phyloP scores from a whole-genome alignment of 352 stramenopile genomes.

The Peronospora belbahrii region DNA sequence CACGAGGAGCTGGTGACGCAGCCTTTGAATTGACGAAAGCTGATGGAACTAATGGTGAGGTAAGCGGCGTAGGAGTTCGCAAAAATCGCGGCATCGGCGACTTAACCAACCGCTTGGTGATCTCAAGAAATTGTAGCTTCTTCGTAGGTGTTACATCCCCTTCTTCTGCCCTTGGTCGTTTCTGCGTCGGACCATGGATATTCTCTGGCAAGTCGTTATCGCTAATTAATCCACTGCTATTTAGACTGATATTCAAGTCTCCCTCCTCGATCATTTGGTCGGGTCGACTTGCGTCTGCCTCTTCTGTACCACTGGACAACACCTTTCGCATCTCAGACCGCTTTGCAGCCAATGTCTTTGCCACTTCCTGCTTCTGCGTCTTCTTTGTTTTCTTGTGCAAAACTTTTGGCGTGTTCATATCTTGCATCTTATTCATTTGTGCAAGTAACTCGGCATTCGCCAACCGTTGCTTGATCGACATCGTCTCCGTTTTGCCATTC shows the following conservation, averaged over 20 bases:
- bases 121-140: constrained; percentile 35
- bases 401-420: constrained; percentile 60
- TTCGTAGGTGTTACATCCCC: constrained; percentile 25
- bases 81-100: constrained; percentile 35
- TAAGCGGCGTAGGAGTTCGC: constrained; percentile 26
- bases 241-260: constrained; percentile 32
- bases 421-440: constrained; percentile 44
- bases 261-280: constrained; percentile 20
- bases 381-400: constrained; percentile 46
- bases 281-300: constrained; percentile 1
- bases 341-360: constrained; percentile 30
- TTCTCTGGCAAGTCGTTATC: constrained; percentile 28
- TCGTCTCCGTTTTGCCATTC: constrained; percentile 17
- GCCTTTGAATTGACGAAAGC: constrained; percentile 16
- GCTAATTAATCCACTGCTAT: constrained; percentile 26
- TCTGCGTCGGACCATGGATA: constrained; percentile 20
- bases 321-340: constrained; percentile 43
- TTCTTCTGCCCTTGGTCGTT: constrained; percentile 15
- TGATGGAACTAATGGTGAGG: constrained; percentile 25
- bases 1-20: constrained; percentile 15
- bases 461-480: constrained; percentile 38
- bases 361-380: constrained; percentile 23
- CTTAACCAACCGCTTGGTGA: constrained; percentile 33
- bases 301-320: constrained; percentile 12
- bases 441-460: constrained; percentile 45